Conservation (phyloP, 129 eudicot genomes). For the Flaveria robusta region DNA sequence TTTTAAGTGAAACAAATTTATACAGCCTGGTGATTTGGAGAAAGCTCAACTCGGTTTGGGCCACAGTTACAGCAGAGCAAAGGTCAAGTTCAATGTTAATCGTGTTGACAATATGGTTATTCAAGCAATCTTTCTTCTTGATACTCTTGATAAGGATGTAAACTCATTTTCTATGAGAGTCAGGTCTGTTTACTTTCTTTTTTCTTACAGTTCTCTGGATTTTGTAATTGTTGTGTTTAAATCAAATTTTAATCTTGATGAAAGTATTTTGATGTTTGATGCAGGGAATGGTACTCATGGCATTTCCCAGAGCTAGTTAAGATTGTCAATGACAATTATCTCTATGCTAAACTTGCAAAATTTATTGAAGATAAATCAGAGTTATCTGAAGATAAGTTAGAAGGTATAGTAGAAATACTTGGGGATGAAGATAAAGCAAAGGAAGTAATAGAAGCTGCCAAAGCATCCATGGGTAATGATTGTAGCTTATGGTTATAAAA, state of each 20-base stretch:
- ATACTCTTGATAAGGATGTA: conserved; percentile 92
- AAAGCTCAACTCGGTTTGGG: conserved; percentile 94
- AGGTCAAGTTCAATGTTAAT: conserved; percentile 95
- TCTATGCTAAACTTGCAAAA: conserved; percentile 83
- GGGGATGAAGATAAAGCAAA: conserved; percentile 98
- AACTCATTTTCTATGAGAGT: conserved; percentile 96
- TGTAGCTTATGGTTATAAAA: not conserved
- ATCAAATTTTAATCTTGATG: not conserved
- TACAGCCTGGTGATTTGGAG: conserved; percentile 93
- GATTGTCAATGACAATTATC: conserved; percentile 92
- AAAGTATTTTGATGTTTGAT: conserved; percentile 22
- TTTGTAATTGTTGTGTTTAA: not conserved
- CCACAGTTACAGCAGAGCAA: conserved; percentile 95
- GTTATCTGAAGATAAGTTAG: conserved; percentile 69
- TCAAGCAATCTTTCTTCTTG: conserved; percentile 93
- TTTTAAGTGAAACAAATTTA: not conserved
- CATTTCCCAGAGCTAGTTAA: conserved; percentile 96
- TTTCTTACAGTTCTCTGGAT: not conserved
- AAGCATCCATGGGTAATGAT: conserved; percentile 91
- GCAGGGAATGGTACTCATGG: conserved; percentile 99
- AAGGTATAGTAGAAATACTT: conserved; percentile 66
- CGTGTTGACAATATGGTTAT: conserved; percentile 97
- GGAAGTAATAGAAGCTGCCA: conserved; percentile 92
- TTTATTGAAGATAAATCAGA: conserved; percentile 70
- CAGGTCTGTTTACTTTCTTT: conserved; percentile 48